Percentiles rank a stretch among this genome's conserved stretches.
phyloP scores from a whole-genome alignment of 2,329 filamentous ascomycete genomes.

The Exophiala bonariae region DNA sequence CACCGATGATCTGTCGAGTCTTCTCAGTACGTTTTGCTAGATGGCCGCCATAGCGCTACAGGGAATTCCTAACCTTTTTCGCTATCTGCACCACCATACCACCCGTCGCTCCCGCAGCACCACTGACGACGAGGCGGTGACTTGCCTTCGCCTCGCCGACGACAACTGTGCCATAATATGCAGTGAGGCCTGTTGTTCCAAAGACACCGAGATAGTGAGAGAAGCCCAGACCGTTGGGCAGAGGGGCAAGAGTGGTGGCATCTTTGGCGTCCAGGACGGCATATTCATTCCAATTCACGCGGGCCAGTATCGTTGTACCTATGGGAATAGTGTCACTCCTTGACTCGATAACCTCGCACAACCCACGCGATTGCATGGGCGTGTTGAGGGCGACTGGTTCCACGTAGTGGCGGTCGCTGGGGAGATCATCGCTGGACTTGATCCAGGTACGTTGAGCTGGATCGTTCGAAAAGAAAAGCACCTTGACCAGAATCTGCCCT shows the following conservation, averaged over 20 bases:
- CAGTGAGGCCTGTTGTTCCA: slow-evolving; percentile 58
- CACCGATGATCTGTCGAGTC: slow-evolving; percentile 57
- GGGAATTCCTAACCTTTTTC: slow-evolving; percentile 7
- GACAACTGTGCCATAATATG: slow-evolving; percentile 71
- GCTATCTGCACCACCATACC: slow-evolving; percentile 62
- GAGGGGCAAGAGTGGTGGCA: not conserved
- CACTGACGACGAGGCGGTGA: slow-evolving; percentile 73
- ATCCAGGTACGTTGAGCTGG: slow-evolving; percentile 56
- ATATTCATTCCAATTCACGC: slow-evolving; percentile 42
- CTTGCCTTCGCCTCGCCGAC: slow-evolving; percentile 66
- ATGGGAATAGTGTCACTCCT: slow-evolving; percentile 31
- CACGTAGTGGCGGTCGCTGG: slow-evolving; percentile 44
- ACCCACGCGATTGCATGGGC: slow-evolving; percentile 36
- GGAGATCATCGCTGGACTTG: slow-evolving; percentile 29
- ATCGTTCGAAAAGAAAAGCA: slow-evolving; percentile 51
- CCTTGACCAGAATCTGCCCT: slow-evolving; percentile 48
- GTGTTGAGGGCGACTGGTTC: slow-evolving; percentile 44
- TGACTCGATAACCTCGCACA: slow-evolving; percentile 41
- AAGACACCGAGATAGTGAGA: slow-evolving; percentile 43
- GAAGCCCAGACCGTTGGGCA: slow-evolving; percentile 10
- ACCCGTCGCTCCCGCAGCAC: slow-evolving; percentile 75
- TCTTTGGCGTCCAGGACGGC: slow-evolving; percentile 34
- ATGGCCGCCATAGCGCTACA: no score
- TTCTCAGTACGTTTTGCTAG: no score
- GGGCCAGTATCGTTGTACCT: slow-evolving; percentile 37